phyloP scores from a whole-genome alignment of 2,329 filamentous ascomycete species.

The Parastagonospora avenae region DNA sequence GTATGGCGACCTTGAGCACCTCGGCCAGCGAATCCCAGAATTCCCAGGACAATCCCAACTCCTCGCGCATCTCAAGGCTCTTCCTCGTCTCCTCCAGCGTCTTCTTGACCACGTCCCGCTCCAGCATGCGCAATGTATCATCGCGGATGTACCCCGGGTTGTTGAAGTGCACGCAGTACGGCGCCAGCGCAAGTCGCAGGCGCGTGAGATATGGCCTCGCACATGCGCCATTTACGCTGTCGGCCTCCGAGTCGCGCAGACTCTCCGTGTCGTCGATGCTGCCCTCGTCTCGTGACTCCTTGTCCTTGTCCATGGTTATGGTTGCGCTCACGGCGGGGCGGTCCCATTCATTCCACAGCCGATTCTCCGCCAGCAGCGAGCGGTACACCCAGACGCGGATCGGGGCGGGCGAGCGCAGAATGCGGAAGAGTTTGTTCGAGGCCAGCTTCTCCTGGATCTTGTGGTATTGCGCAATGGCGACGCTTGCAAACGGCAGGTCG shows the following conservation, averaged over 20 bases:
- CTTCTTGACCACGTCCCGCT: slow-evolving; percentile 60
- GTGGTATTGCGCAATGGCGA: slow-evolving; percentile 33
- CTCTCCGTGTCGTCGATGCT: slow-evolving; percentile 18
- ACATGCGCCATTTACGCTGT: slow-evolving; percentile 12
- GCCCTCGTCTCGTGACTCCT: slow-evolving; percentile 3
- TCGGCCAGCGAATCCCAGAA: slow-evolving; percentile 66
- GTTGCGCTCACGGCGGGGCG: slow-evolving; percentile 4
- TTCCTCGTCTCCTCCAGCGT: slow-evolving; percentile 64
- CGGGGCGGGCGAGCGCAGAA: slow-evolving; percentile 31
- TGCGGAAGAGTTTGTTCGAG: slow-evolving; percentile 29
- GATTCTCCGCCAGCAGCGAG: slow-evolving; percentile 26
- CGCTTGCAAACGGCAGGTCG: slow-evolving; percentile 24
- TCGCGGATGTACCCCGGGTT: slow-evolving; percentile 65
- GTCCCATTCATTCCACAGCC: slow-evolving; percentile 28
- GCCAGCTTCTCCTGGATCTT: slow-evolving; percentile 25
- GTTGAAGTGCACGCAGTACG: slow-evolving; percentile 65
- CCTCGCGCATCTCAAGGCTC: slow-evolving; percentile 61
- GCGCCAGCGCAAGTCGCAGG: slow-evolving; percentile 52
- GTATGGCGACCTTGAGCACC: slow-evolving; percentile 64
- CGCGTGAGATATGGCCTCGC: slow-evolving; percentile 49
- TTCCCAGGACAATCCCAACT: slow-evolving; percentile 60
- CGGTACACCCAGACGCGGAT: slow-evolving; percentile 35
- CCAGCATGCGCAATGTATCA: slow-evolving; percentile 62
- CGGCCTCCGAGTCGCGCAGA: slow-evolving; percentile 16
- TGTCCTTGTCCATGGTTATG: slow-evolving; percentile 9